Percentiles rank a stretch among this genome's conserved stretches.
Conservation (phyloP, 1,284 basidiomycete species). For the Testicularia cyperi region DNA sequence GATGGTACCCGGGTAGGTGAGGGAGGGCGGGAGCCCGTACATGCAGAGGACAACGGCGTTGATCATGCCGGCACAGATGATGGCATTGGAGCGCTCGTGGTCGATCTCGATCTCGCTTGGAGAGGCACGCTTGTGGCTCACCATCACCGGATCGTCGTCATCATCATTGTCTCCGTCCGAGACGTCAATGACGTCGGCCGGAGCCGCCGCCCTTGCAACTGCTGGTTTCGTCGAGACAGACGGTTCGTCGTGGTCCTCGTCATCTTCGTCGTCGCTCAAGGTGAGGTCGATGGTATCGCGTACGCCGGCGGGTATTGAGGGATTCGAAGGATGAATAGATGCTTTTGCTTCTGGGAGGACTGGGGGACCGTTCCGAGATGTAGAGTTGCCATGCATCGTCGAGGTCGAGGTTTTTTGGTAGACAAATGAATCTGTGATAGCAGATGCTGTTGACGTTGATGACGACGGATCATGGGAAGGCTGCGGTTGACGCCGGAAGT, state of each 20-base stretch:
- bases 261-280: slow-evolving; percentile 12
- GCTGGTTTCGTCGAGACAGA: too few relatives aligned
- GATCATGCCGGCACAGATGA: slow-evolving; percentile 54
- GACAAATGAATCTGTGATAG: too few relatives aligned
- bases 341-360: too few relatives aligned
- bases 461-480: too few relatives aligned
- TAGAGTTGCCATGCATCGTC: too few relatives aligned
- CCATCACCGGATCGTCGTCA: slow-evolving; percentile 45
- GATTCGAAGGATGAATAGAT: too few relatives aligned
- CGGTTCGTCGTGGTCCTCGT: slow-evolving; percentile 30
- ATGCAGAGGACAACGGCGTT: slow-evolving; percentile 47
- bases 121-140: slow-evolving; percentile 20
- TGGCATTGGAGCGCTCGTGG: slow-evolving; percentile 26
- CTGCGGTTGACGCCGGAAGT: slow-evolving; percentile 12
- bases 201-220: too few relatives aligned
- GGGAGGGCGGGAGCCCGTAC: slow-evolving; percentile 42
- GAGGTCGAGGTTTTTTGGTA: too few relatives aligned
- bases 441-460: too few relatives aligned
- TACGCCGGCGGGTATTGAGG: neutral
- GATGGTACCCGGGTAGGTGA: slow-evolving; percentile 19
- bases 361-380: too few relatives aligned
- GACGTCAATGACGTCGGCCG: slow-evolving; percentile 1
- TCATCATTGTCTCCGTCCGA: slow-evolving; percentile 35
- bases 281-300: slow-evolving; percentile 28
- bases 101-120: slow-evolving; percentile 30